Conservation (phyloP, 2,329 filamentous ascomycete genomes). For the Arthrinium puccinioides region DNA sequence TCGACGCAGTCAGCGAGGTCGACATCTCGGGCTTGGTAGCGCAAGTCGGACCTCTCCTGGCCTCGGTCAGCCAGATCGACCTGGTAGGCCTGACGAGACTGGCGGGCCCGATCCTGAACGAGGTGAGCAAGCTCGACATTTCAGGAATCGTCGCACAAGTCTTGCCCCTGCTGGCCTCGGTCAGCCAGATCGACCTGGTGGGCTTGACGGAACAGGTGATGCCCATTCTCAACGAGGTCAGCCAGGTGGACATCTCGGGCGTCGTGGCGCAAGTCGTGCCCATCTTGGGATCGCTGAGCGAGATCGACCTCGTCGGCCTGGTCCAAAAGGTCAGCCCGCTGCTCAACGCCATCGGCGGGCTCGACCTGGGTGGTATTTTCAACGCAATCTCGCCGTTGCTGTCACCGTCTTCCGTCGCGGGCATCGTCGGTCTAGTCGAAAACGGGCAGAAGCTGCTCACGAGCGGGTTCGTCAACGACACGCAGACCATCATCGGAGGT, state of each 20-base stretch:
- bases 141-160: conserved; percentile 5
- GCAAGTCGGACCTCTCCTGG: conserved; percentile 28
- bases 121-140: conserved; percentile 31
- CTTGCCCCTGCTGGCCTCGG: conserved; percentile 7
- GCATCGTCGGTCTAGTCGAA: conserved; percentile 17
- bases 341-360: conserved; percentile 13
- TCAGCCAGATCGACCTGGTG: conserved; percentile 24
- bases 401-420: too few species aligned
- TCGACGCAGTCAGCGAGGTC: conserved; percentile 14
- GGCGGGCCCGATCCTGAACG: conserved; percentile 27
- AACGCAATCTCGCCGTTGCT: too few species aligned
- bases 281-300: conserved; percentile 16
- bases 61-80: conserved; percentile 25
- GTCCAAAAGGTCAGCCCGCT: conserved; percentile 26
- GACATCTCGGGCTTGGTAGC: conserved; percentile 29
- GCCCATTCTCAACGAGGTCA: conserved; percentile 19
- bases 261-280: conserved; percentile 20
- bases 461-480: conserved; percentile 19
- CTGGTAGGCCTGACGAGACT: conserved; percentile 24
- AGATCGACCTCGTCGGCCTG: conserved; percentile 25
- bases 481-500: conserved; percentile 21
- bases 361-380: conserved; percentile 24
- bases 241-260: conserved; percentile 15
- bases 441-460: conserved; percentile 20
- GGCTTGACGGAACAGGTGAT: conserved; percentile 25